phyloP scores from a whole-genome alignment of 2,329 filamentous ascomycete genomes.

The Cladosporium austrohemisphaericum region DNA sequence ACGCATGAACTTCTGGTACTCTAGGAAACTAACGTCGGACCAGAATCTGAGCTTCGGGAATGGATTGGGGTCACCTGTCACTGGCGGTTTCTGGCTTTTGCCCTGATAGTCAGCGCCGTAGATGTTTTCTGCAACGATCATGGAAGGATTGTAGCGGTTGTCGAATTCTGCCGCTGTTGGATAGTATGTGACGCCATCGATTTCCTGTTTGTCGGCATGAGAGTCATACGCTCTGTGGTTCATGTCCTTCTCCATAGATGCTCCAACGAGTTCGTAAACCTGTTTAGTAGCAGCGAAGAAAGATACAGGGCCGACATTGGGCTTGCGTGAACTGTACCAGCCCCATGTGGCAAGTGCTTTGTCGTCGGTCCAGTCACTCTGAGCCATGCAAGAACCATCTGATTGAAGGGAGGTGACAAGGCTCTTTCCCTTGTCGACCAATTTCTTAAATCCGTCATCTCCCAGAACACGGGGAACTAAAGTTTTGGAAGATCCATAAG shows the following conservation, averaged over 20 bases:
- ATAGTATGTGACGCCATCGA: slow-evolving; percentile 6
- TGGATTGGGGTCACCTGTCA: slow-evolving; percentile 11
- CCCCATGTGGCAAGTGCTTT: slow-evolving; percentile 5
- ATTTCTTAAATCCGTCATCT: background rate
- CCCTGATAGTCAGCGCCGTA: slow-evolving; percentile 8
- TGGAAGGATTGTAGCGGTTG: slow-evolving; percentile 7
- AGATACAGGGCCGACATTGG: background rate
- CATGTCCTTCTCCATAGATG: background rate
- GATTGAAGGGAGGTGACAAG: background rate
- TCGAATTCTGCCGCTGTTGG: slow-evolving; percentile 8
- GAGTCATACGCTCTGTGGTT: slow-evolving; percentile 5
- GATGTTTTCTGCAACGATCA: slow-evolving; percentile 4
- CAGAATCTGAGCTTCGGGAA: slow-evolving; percentile 16
- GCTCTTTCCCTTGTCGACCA: background rate
- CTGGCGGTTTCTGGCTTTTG: slow-evolving; percentile 11
- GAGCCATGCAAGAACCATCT: background rate
- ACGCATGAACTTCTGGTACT: slow-evolving; percentile 16
- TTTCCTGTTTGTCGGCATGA: slow-evolving; percentile 3
- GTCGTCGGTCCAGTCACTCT: slow-evolving; percentile 5
- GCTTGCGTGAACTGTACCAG: slow-evolving; percentile 1
- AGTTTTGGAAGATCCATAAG: background rate
- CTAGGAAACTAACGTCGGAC: slow-evolving; percentile 20
- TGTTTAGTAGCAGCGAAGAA: background rate
- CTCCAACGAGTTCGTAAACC: slow-evolving; percentile 6
- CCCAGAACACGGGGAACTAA: background rate